Evolutionary conservation across 2,329 filamentous ascomycete species (phyloP), one percentile per base, ranked within the genome.

Genomic region (Fusarium pilosicola): DNA sequence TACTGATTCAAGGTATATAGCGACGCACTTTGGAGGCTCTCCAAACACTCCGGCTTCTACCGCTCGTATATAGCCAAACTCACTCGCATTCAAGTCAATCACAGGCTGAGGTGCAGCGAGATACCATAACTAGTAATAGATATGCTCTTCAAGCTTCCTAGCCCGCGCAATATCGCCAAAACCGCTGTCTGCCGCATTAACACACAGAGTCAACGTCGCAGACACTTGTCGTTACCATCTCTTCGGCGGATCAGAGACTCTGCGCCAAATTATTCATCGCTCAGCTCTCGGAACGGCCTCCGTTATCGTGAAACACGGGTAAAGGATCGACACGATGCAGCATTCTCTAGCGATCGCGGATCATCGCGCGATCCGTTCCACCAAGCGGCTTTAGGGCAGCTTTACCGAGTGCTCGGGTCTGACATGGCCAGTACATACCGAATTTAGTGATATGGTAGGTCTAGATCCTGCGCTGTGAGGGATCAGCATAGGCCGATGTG

Each of bases 51-150:
- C 13, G 13, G 6, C 49, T 26, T 9, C 10, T 26, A 15, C 5
- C 18, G 13, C 13, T n/a, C 2, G 5, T 15, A 26, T 7, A 22
- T 3, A 17, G 5, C 11, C 8, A 22, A 8, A 5, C 15, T 6
- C 6, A 26, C 5, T 26, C 3, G 2, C 0, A 17, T 26, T 22
- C 13, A 36, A 36, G 32, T 22, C 4, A 22, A 22, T 8, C 0
- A 0, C 2, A 26, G 32, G 24, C 7, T 5, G 0, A 9, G 5
- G 15, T 11, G 7, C 10, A 20, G 18, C 7, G 3, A 7, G 2
- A 20, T 4, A 26, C 9, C 0, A 24, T 2, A 30, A 4, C 4
- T 17, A 30, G 13, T 22, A 14, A 15, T 28, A 11, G 3, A 28
- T 14, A 48, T 48, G 26, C 13, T 48, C 45, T 22, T 7, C 20